Evolutionary conservation across 306 rosid species (phyloP).

Genomic region (Acacia confusa): DNA sequence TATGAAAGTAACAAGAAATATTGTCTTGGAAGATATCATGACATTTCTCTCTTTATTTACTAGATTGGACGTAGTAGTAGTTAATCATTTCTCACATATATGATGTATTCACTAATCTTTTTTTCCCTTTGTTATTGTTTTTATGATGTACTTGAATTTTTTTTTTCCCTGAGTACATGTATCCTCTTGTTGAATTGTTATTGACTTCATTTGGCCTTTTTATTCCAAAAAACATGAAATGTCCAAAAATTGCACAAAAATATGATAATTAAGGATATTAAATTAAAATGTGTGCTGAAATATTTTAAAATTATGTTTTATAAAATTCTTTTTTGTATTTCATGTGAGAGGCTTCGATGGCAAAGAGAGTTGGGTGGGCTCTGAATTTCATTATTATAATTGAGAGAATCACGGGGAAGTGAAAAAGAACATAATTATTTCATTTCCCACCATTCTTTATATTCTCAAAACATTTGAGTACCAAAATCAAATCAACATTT

Average conservation of each 20-base stretch:
- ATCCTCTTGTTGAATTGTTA: too few relatives aligned
- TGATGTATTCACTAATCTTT: too few relatives aligned
- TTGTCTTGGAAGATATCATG: too few relatives aligned
- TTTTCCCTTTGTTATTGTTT: too few relatives aligned
- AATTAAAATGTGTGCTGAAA: background rate
- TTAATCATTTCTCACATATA: too few relatives aligned
- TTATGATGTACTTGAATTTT: too few relatives aligned
- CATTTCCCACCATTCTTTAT: constrained; percentile 27
- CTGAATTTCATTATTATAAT: constrained; percentile 42
- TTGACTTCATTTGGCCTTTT: too few relatives aligned
- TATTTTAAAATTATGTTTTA: background rate
- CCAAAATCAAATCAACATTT: background rate
- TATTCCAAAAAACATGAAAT: too few relatives aligned
- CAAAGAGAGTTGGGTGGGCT: constrained; percentile 33
- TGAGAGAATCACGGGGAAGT: constrained; percentile 34
- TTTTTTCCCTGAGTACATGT: too few relatives aligned
- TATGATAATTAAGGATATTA: background rate
- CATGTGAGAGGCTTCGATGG: background rate
- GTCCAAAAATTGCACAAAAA: background rate
- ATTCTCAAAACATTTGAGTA: background rate
- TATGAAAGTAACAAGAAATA: too few relatives aligned
- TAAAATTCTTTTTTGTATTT: background rate
- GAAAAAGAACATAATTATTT: background rate
- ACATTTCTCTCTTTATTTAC: too few relatives aligned
- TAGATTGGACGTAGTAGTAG: too few relatives aligned